A percentile compares a stretch with the other conserved stretches of the same genome.
These are phyloP conservation scores for Starmera dryadoides DNA, from an alignment of 805 yeast genomes.

Conservation along the genomic window DNA sequence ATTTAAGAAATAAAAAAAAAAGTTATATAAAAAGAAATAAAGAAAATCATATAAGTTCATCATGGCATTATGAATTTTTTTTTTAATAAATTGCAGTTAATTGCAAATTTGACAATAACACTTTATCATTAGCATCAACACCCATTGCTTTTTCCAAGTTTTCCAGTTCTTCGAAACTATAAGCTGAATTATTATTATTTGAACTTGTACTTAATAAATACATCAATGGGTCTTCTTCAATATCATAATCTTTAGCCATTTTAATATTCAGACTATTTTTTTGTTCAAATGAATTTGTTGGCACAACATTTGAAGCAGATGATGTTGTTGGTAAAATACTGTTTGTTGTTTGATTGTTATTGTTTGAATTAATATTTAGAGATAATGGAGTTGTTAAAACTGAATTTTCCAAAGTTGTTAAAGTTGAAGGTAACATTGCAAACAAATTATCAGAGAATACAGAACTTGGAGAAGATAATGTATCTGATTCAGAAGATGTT, in stretches of 20 bases:
- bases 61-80: no score
- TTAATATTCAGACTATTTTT: neutral
- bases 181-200: constrained; percentile 9
- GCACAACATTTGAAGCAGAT: neutral
- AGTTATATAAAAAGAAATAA: no score
- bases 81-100: neutral
- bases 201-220: constrained; percentile 6
- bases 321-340: neutral
- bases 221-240: constrained; percentile 15
- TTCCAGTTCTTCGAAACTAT: constrained; percentile 19
- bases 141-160: constrained; percentile 22
- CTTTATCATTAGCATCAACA: constrained; percentile 17
- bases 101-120: constrained; percentile 18
- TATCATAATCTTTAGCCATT: neutral
- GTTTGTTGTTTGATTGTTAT: no score
- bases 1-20: no score
- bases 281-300: neutral
- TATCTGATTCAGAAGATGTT: neutral
- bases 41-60: neutral
- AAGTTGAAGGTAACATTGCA: neutral
- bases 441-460: neutral
- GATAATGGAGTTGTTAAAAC: no score
- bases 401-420: neutral
- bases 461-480: neutral
- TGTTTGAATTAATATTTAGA: no score